Evolutionary conservation across 768 basidiomycete genomes (phyloP).

Genomic region (Amanita muscaria): DNA sequence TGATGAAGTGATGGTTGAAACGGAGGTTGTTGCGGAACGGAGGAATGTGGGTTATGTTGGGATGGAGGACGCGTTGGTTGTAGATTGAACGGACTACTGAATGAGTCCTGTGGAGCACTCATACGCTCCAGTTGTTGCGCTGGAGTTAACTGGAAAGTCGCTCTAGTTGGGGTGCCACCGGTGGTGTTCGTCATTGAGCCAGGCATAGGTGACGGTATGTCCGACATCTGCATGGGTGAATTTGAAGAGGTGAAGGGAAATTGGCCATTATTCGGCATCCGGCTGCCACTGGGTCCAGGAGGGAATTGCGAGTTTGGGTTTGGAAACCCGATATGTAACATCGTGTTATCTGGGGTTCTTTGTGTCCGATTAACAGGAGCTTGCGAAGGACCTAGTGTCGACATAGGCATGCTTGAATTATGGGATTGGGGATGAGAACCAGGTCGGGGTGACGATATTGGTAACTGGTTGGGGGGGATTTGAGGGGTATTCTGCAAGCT

Average conservation of each 20-base stretch:
- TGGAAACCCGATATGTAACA: conserved; percentile 36
- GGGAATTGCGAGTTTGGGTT: conserved; percentile 24
- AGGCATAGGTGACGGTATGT: conserved; percentile 35
- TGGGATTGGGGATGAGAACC: conserved; percentile 29
- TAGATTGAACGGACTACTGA: conserved; percentile 12
- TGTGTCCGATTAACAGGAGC: conserved; percentile 31
- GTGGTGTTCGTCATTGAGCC: conserved; percentile 27
- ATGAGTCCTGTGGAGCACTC: conserved; percentile 17
- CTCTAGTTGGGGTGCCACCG: conserved; percentile 32
- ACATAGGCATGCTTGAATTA: conserved; percentile 32
- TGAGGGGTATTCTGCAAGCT: conserved; percentile 29
- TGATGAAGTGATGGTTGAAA: conserved; percentile 27
- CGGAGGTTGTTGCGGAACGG: conserved; percentile 32
- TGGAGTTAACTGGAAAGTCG: conserved; percentile 46
- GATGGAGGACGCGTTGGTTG: conserved; percentile 19
- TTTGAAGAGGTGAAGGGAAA: conserved; percentile 39
- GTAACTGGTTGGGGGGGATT: conserved; percentile 30
- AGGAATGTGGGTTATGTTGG: conserved; percentile 22
- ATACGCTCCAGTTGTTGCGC: conserved; percentile 58
- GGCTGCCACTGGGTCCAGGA: conserved; percentile 22
- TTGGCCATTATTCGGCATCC: conserved; percentile 26
- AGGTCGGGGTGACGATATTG: conserved; percentile 34
- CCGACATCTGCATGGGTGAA: conserved; percentile 40
- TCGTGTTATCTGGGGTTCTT: conserved; percentile 35
- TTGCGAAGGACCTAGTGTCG: conserved; percentile 29